Percentiles rank a stretch among this genome's conserved stretches.
These are phyloP conservation scores for Zasmidium citrigriseum DNA, from an alignment of 2,329 filamentous ascomycete species.

Conservation along the genomic window DNA sequence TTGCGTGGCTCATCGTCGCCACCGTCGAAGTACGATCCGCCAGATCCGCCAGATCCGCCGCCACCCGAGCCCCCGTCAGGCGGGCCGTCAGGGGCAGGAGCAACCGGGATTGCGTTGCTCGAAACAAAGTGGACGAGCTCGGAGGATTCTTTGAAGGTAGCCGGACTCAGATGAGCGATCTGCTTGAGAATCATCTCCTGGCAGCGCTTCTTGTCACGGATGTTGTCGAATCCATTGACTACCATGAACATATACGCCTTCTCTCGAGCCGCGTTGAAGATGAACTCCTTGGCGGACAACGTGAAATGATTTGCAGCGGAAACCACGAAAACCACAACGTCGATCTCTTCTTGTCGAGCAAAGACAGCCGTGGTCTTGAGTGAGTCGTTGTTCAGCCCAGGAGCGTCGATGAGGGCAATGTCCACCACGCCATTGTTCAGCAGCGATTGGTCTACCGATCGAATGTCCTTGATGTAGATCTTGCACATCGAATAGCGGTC, in stretches of 20 bases:
- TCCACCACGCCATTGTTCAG: conserved; percentile 98
- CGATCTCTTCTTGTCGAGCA: conserved; percentile 95
- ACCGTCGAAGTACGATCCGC: conserved; percentile 39
- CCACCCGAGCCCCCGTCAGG: conserved; percentile 43
- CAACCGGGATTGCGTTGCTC: conserved; percentile 87
- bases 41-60: conserved; percentile 32
- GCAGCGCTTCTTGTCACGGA: conserved; percentile 86
- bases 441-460: conserved; percentile 86
- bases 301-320: conserved; percentile 98
- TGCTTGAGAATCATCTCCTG: conserved; percentile 93
- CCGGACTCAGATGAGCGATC: conserved; percentile 81
- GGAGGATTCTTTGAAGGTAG: conserved; percentile 86
- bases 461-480: conserved; percentile 88
- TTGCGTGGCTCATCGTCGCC: conserved; percentile 33
- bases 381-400: conserved; percentile 92
- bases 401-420: conserved; percentile 95
- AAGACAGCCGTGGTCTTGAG: conserved; percentile 97
- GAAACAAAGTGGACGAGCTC: conserved; percentile 98
- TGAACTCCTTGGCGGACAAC: conserved; percentile 95
- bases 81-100: conserved; percentile 59
- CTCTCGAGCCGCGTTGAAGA: conserved; percentile 90
- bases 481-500: conserved; percentile 92
- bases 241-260: conserved; percentile 99
- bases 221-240: conserved; percentile 94
- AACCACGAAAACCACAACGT: conserved; percentile 97